phyloP scores from a whole-genome alignment of 441 rosid genomes.

The Cnidoscolus chayamansa region DNA sequence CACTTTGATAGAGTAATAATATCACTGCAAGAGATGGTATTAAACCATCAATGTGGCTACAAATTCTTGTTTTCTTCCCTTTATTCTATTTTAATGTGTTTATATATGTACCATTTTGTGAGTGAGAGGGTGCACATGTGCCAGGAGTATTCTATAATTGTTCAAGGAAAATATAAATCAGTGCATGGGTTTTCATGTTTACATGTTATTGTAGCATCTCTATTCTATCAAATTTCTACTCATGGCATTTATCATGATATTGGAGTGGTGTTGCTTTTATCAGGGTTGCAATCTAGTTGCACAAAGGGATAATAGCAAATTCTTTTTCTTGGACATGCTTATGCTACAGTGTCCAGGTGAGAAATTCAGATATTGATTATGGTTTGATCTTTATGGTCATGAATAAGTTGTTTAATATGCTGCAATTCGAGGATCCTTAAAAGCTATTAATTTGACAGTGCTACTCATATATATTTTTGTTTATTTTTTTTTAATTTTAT shows the following conservation, averaged over 20 bases:
- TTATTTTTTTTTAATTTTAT: neutral
- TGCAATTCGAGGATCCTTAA: neutral
- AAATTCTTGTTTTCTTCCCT: no score
- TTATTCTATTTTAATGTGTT: no score
- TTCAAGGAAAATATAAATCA: neutral
- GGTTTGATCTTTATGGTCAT: neutral
- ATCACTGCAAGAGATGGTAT: no score
- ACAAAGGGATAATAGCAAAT: slow-evolving; percentile 57
- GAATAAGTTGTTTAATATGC: neutral
- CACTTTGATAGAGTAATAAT: no score
- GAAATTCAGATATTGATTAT: slow-evolving; percentile 44
- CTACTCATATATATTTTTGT: neutral
- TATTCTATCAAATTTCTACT: neutral
- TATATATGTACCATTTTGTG: no score
- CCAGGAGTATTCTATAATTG: no score
- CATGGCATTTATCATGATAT: neutral
- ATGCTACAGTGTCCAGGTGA: slow-evolving; percentile 66
- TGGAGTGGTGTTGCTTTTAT: slow-evolving; percentile 9
- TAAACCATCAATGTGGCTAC: no score
- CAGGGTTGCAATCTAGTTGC: slow-evolving; percentile 80
- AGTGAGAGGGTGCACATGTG: no score
- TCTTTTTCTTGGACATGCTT: slow-evolving; percentile 75
- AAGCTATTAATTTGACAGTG: neutral
- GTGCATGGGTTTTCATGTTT: neutral
- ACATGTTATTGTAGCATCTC: slow-evolving; percentile 1